These are phyloP conservation scores for Candida endomychidarum DNA, from an alignment of 805 yeast genomes.

Conservation along the genomic window DNA sequence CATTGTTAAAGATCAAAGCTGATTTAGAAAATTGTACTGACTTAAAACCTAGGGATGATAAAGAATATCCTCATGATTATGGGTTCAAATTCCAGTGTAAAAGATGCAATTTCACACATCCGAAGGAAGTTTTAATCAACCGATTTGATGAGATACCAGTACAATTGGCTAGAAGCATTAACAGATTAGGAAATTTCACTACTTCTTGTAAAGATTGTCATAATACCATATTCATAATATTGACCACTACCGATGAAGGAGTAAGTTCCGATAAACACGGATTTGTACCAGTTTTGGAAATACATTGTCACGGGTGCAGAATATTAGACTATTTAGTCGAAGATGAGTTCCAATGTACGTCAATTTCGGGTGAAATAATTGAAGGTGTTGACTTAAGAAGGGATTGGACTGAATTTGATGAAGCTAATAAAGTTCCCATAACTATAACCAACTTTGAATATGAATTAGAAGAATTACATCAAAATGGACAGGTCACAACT, in stretches of 20 bases:
- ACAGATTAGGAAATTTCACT: constrained; percentile 12
- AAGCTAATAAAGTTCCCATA: constrained; percentile 6
- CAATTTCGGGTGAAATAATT: constrained; percentile 9
- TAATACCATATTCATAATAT: constrained; percentile 10
- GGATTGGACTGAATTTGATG: constrained; percentile 17
- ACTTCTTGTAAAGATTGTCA: constrained; percentile 16
- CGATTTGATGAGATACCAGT: constrained; percentile 11
- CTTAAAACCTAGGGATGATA: constrained; percentile 16
- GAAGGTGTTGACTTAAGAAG: constrained; percentile 16
- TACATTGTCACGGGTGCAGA: constrained; percentile 14
- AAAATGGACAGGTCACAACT: constrained; percentile 1
- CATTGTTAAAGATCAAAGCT: constrained; percentile 12
- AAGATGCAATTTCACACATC: constrained; percentile 11
- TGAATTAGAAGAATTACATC: constrained; percentile 3
- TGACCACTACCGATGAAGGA: constrained; percentile 1
- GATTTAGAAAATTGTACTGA: constrained; percentile 15
- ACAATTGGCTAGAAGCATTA: background rate
- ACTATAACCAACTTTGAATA: constrained; percentile 11
- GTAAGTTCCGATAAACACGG: background rate
- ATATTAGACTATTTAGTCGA: constrained; percentile 9
- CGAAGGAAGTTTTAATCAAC: constrained; percentile 9
- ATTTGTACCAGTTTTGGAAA: constrained; percentile 11
- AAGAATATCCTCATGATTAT: constrained; percentile 19
- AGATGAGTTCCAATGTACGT: constrained; percentile 15
- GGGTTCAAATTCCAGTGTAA: constrained; percentile 13